Evolutionary conservation across 192 early-diverging fungal species (phyloP).

Genomic region (Obelidium mucronatum): DNA sequence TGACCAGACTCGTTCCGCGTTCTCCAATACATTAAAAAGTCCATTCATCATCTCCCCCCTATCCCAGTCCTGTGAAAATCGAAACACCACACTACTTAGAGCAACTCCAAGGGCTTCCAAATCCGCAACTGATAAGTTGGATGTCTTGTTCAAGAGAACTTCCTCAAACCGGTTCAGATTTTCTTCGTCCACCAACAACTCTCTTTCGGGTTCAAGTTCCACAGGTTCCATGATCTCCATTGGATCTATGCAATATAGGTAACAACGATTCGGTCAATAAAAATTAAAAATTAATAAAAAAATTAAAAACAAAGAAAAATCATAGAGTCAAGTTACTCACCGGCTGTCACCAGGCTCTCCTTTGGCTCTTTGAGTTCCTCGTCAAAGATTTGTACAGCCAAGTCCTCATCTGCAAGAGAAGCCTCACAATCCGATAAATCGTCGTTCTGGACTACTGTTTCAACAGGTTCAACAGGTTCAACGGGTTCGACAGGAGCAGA

Average conservation of each 20-base stretch:
- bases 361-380: constrained; percentile 1
- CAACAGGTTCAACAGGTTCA: background rate
- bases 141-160: constrained; percentile 7
- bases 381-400: constrained; percentile 2
- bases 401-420: background rate
- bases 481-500: background rate
- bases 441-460: constrained; percentile 1
- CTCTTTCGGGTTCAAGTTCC: constrained; percentile 3
- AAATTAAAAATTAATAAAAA: too few relatives aligned
- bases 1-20: constrained; percentile 9
- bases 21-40: background rate
- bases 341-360: background rate
- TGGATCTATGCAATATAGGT: too few relatives aligned
- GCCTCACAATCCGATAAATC: background rate
- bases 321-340: background rate
- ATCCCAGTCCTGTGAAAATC: constrained; percentile 7
- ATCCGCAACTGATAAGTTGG: constrained; percentile 21
- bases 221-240: too few relatives aligned
- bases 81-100: constrained; percentile 11
- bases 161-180: background rate
- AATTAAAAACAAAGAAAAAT: too few relatives aligned
- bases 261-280: too few relatives aligned
- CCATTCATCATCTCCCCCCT: constrained; percentile 16
- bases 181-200: constrained; percentile 1
- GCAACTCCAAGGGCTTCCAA: constrained; percentile 34